These are phyloP conservation scores for Thozetella sp. DNA, from an alignment of 495 filamentous ascomycete genomes.

Conservation along the genomic window DNA sequence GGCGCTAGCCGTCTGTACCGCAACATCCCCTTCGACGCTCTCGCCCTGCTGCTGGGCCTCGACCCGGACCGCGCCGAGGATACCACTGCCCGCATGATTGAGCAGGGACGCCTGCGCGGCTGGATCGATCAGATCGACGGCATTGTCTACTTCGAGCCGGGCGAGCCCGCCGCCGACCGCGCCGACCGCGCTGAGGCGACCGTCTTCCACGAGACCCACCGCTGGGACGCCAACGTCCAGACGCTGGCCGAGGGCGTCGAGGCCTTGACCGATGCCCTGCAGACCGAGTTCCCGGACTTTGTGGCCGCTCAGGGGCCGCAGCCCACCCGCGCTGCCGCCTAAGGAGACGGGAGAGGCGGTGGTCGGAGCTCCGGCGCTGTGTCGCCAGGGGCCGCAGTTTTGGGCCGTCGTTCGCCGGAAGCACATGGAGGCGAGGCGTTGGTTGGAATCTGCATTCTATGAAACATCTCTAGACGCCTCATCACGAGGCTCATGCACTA, in stretches of 20 bases:
- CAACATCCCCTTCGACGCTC: conserved; percentile 81
- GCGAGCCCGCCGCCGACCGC: conserved; percentile 65
- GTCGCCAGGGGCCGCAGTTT: too few relatives aligned
- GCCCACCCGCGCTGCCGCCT: conserved; percentile 15
- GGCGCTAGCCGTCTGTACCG: conserved; percentile 83
- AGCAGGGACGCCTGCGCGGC: conserved; percentile 83
- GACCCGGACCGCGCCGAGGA: conserved; percentile 84
- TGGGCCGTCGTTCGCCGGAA: too few relatives aligned
- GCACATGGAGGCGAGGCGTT: too few relatives aligned
- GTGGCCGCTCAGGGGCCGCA: conserved; percentile 18
- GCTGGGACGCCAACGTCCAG: conserved; percentile 89
- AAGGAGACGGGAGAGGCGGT: too few relatives aligned
- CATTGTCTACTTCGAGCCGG: conserved; percentile 80
- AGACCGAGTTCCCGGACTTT: conserved; percentile 65
- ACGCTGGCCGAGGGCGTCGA: conserved; percentile 87
- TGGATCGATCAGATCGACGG: conserved; percentile 94
- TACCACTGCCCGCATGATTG: conserved; percentile 93
- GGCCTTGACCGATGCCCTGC: conserved; percentile 74
- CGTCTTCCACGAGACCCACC: conserved; percentile 69
- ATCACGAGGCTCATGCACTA: too few relatives aligned
- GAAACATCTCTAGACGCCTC: too few relatives aligned
- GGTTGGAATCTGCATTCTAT: too few relatives aligned
- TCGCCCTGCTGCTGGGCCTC: conserved; percentile 77
- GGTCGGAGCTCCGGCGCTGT: too few relatives aligned
- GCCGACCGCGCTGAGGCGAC: conserved; percentile 58